A percentile compares a stretch with the other conserved stretches of the same genome.
These are phyloP conservation scores for Aspergillus carbonarius DNA, from an alignment of 2,329 filamentous ascomycete species.

Conservation along the genomic window DNA sequence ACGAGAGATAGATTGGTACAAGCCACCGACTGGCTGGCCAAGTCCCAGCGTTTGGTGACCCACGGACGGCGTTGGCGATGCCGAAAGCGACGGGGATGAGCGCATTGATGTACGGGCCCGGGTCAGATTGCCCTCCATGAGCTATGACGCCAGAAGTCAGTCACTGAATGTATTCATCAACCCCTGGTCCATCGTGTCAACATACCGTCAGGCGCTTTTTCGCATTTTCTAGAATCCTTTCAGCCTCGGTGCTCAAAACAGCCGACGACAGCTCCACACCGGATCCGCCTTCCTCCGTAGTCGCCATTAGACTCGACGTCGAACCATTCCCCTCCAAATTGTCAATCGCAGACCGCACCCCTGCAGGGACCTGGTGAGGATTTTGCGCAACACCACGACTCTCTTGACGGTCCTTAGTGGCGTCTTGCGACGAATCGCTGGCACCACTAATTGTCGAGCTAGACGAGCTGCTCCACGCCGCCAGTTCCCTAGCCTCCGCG, in stretches of 20 bases:
- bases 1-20: constrained; percentile 44
- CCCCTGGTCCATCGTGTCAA: constrained; percentile 10
- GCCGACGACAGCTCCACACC: constrained; percentile 69
- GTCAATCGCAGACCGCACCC: not conserved
- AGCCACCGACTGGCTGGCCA: constrained; percentile 42
- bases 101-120: constrained; percentile 71
- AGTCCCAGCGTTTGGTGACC: constrained; percentile 31
- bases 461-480: constrained; percentile 35
- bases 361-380: not conserved
- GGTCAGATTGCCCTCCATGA: constrained; percentile 88
- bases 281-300: constrained; percentile 41
- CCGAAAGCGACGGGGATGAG: constrained; percentile 51
- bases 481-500: constrained; percentile 49
- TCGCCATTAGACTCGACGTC: constrained; percentile 37
- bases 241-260: constrained; percentile 76
- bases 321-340: constrained; percentile 21
- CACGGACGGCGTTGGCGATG: constrained; percentile 44
- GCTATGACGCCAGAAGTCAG: constrained; percentile 51
- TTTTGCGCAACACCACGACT: not conserved
- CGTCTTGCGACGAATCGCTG: constrained; percentile 25
- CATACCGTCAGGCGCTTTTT: constrained; percentile 84
- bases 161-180: not conserved
- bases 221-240: constrained; percentile 88
- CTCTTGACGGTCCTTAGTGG: constrained; percentile 10
- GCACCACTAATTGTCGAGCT: constrained; percentile 38